These are phyloP conservation scores for Talaromyces sp. DNA, from an alignment of 2,329 filamentous ascomycete genomes.

Conservation along the genomic window DNA sequence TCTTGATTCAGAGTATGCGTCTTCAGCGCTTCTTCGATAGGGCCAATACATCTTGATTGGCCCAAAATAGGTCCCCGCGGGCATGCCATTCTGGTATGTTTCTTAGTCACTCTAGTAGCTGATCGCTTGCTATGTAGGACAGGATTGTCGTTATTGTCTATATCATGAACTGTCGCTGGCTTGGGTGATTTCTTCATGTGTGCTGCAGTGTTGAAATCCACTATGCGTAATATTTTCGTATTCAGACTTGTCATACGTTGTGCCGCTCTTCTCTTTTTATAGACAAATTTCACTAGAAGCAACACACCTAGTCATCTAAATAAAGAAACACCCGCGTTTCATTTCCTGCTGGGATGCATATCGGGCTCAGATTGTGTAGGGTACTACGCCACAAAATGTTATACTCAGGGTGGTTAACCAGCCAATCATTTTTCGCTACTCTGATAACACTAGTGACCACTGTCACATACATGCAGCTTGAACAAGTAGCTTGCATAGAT, in stretches of 20 bases:
- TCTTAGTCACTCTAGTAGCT: background rate
- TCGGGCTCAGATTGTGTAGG: background rate
- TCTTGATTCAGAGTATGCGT: background rate
- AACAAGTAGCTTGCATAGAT: background rate
- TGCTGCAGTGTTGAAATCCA: background rate
- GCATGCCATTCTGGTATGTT: background rate
- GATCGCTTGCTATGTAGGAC: slow-evolving; percentile 4
- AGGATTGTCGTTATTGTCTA: background rate
- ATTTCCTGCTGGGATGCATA: background rate
- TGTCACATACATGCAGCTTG: background rate
- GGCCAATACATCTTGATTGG: slow-evolving; percentile 9
- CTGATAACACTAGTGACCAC: background rate
- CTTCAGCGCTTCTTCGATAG: slow-evolving; percentile 15
- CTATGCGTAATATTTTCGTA: background rate
- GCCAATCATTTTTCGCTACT: background rate
- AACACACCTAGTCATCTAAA: background rate
- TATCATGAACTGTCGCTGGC: background rate
- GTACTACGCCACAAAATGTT: background rate
- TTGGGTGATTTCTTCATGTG: background rate
- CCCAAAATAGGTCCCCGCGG: slow-evolving; percentile 1
- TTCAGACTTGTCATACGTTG: background rate
- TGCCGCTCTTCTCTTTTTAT: background rate
- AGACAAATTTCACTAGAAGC: background rate
- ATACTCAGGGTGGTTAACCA: background rate
- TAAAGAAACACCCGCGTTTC: background rate